phyloP scores from a whole-genome alignment of 2,329 filamentous ascomycete species.

The Verticillium dahliae region DNA sequence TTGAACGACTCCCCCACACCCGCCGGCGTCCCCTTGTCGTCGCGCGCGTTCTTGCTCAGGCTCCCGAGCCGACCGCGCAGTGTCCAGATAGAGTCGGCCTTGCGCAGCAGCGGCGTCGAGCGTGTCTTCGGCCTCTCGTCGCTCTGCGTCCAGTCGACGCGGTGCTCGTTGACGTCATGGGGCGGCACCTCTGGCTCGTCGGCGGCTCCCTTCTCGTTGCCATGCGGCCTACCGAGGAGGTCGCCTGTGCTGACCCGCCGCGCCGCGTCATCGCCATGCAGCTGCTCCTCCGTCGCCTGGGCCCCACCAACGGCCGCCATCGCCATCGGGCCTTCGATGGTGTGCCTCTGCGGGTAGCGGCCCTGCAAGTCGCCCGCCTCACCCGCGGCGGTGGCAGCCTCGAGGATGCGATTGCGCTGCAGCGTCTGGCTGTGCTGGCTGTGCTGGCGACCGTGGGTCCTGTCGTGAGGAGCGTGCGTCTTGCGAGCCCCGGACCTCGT shows the following conservation, averaged over 20 bases:
- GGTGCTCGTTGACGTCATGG: conserved; percentile 24
- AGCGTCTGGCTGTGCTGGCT: conserved; percentile 16
- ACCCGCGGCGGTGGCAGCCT: conserved; percentile 27
- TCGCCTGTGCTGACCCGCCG: conserved; percentile 32
- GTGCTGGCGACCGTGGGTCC: conserved; percentile 28
- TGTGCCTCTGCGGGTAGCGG: conserved; percentile 18
- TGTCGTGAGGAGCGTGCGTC: conserved; percentile 30
- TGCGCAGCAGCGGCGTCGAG: conserved; percentile 26
- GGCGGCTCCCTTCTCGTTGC: conserved; percentile 3
- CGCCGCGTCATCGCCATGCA: conserved; percentile 8
- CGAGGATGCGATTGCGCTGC: conserved; percentile 29
- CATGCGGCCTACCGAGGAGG: conserved; percentile 15
- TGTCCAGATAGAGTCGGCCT: conserved; percentile 42
- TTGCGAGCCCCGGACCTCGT: conserved; percentile 28
- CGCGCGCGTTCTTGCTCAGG: conserved; percentile 19
- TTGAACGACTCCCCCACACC: conserved; percentile 16
- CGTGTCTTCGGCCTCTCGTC: conserved; percentile 31
- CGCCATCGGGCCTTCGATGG: conserved; percentile 19
- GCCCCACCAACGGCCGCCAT: background rate
- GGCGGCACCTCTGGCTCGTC: conserved; percentile 16
- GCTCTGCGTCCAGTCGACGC: conserved; percentile 53
- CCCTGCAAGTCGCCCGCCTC: conserved; percentile 19
- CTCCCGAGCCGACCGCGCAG: conserved; percentile 34
- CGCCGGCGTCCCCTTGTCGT: conserved; percentile 15
- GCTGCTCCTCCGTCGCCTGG: conserved; percentile 3